Conservation (phyloP, 495 filamentous ascomycete genomes). For the Penicillium longicatenatum region DNA sequence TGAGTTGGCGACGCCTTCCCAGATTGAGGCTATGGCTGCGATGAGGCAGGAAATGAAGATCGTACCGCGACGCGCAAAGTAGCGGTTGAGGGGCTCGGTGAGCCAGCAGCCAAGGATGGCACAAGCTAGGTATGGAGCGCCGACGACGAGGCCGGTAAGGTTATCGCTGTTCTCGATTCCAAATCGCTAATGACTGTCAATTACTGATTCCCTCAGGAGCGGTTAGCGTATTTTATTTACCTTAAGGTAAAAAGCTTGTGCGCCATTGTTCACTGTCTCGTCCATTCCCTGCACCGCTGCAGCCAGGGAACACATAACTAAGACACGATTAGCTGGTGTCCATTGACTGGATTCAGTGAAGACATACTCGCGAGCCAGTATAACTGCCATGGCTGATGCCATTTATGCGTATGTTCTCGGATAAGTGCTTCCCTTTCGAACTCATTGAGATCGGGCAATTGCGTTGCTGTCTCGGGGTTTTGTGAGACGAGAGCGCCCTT, state of each 20-base stretch:
- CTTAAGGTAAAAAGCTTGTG: slow-evolving; percentile 64
- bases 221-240: slow-evolving; percentile 24
- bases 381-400: slow-evolving; percentile 56
- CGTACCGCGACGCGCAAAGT: slow-evolving; percentile 57
- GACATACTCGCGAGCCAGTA: slow-evolving; percentile 57
- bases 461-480: slow-evolving; percentile 40
- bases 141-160: slow-evolving; percentile 49
- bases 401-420: slow-evolving; percentile 55
- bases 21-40: slow-evolving; percentile 50
- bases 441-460: slow-evolving; percentile 46
- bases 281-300: slow-evolving; percentile 68
- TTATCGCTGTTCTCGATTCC: slow-evolving; percentile 33
- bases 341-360: neutral
- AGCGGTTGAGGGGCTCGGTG: slow-evolving; percentile 58
- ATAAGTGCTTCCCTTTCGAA: slow-evolving; percentile 45
- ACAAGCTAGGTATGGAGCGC: slow-evolving; percentile 48
- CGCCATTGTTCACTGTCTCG: slow-evolving; percentile 80
- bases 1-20: slow-evolving; percentile 50
- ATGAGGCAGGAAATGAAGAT: slow-evolving; percentile 57
- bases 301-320: slow-evolving; percentile 47
- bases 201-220: too few relatives aligned
- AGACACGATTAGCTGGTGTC: neutral
- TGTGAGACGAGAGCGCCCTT: slow-evolving; percentile 59
- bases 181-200: slow-evolving; percentile 30
- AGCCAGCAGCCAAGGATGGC: slow-evolving; percentile 52